Percentiles rank a stretch among this genome's conserved stretches.
These are phyloP conservation scores for Myxozyma nipponensis DNA, from an alignment of 805 yeast genomes.

Conservation along the genomic window DNA sequence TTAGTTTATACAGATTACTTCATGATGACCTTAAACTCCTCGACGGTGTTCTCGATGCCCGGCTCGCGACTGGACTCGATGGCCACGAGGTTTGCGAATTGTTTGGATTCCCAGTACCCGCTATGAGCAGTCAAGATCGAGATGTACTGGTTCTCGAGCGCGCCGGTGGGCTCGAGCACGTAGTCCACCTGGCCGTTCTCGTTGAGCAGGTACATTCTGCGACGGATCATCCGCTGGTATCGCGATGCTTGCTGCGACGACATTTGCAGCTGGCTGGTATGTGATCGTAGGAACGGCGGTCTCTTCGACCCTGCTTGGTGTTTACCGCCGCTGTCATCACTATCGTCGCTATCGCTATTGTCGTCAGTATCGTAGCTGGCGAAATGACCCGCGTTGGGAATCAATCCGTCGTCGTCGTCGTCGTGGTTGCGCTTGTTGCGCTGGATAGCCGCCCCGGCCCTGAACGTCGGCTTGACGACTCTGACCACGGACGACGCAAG, in stretches of 20 bases:
- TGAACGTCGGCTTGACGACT: slow-evolving; percentile 11
- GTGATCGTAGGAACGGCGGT: slow-evolving; percentile 26
- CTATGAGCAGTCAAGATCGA: slow-evolving; percentile 86
- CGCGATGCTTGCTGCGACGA: slow-evolving; percentile 23
- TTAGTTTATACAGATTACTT: slow-evolving; percentile 5
- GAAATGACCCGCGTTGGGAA: neutral
- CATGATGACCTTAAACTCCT: slow-evolving; percentile 24
- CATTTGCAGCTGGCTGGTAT: slow-evolving; percentile 26
- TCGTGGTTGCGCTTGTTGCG: slow-evolving; percentile 2
- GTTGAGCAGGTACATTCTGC: slow-evolving; percentile 52
- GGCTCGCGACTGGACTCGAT: slow-evolving; percentile 35
- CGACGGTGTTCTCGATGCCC: slow-evolving; percentile 33
- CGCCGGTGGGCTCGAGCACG: slow-evolving; percentile 54
- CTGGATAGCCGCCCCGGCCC: slow-evolving; percentile 21
- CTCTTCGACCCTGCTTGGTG: neutral
- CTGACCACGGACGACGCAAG: slow-evolving; percentile 5
- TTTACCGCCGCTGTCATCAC: slow-evolving; percentile 3
- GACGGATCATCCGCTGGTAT: slow-evolving; percentile 25
- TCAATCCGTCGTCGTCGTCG: neutral
- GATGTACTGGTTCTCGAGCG: slow-evolving; percentile 73
- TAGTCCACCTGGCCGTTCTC: slow-evolving; percentile 82
- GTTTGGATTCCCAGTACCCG: slow-evolving; percentile 81
- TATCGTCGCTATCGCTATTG: slow-evolving; percentile 4
- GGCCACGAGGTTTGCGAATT: slow-evolving; percentile 62
- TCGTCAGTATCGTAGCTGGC: neutral